phyloP scores from a whole-genome alignment of 495 filamentous ascomycete species.

The Penicillium subrubescens region DNA sequence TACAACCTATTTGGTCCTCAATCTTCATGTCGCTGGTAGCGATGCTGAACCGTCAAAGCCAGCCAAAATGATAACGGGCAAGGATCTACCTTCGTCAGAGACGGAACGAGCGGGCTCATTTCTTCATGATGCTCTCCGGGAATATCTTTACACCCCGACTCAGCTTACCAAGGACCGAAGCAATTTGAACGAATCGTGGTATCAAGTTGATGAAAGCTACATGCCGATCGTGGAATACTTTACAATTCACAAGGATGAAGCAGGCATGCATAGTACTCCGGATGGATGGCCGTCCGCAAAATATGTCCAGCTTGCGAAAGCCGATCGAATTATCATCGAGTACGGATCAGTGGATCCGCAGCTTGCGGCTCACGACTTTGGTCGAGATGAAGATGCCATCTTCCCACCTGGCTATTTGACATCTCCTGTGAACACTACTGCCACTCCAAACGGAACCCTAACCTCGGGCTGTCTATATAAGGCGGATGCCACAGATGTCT shows the following conservation, averaged over 20 bases:
- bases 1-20: constrained; percentile 56
- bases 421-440: constrained; percentile 27
- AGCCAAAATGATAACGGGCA: constrained; percentile 32
- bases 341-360: constrained; percentile 60
- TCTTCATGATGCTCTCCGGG: constrained; percentile 41
- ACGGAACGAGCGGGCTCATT: constrained; percentile 36
- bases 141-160: constrained; percentile 56
- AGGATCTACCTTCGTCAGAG: constrained; percentile 36
- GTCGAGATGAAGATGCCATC: constrained; percentile 41
- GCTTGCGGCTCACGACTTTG: constrained; percentile 53
- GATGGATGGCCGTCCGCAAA: constrained; percentile 66
- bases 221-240: constrained; percentile 58
- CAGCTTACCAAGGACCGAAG: constrained; percentile 49
- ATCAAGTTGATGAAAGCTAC: constrained; percentile 41
- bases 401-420: constrained; percentile 47
- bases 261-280: constrained; percentile 49
- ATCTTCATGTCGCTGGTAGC: constrained; percentile 60
- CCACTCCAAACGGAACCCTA: constrained; percentile 38
- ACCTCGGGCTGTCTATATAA: constrained; percentile 56
- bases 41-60: constrained; percentile 40
- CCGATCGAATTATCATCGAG: constrained; percentile 52
- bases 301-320: constrained; percentile 54
- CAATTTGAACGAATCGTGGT: constrained; percentile 64
- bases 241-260: constrained; percentile 35
- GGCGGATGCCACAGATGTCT: constrained; percentile 36